phyloP scores from a whole-genome alignment of 257 asterid species.

The Agastache rugosa region DNA sequence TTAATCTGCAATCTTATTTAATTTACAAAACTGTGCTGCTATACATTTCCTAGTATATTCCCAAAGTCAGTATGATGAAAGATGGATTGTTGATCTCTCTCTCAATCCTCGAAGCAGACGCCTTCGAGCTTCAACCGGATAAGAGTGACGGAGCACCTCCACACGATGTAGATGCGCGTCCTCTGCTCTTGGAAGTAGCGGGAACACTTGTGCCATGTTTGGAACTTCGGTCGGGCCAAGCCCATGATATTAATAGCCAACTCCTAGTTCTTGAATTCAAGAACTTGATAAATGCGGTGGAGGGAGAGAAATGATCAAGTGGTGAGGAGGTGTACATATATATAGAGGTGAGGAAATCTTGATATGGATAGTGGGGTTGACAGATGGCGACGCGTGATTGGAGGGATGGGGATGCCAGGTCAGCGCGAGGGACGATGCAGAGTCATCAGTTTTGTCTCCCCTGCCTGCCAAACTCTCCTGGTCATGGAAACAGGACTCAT shows the following conservation, averaged over 20 bases:
- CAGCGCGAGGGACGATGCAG: slow-evolving; percentile 46
- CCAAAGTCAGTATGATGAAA: not conserved
- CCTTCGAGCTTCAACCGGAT: slow-evolving; percentile 61
- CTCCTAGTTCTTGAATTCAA: not conserved
- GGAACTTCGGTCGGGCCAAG: slow-evolving; percentile 42
- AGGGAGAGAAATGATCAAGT: not conserved
- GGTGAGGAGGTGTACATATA: not conserved
- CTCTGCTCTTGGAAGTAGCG: slow-evolving; percentile 76
- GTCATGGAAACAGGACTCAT: slow-evolving; percentile 35
- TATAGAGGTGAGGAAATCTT: slow-evolving; percentile 6
- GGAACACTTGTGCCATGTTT: slow-evolving; percentile 62
- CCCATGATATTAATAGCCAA: slow-evolving; percentile 47
- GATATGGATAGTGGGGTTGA: not conserved
- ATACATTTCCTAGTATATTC: slow-evolving; percentile 6
- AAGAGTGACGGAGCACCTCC: slow-evolving; percentile 78
- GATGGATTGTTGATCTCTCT: slow-evolving; percentile 3
- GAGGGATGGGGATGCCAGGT: not conserved
- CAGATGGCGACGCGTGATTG: not conserved
- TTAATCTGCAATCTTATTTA: slow-evolving; percentile 22
- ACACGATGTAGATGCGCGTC: slow-evolving; percentile 75
- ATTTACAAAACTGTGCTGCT: slow-evolving; percentile 32
- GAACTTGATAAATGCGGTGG: not conserved
- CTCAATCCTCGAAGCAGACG: slow-evolving; percentile 44
- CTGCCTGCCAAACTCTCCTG: slow-evolving; percentile 44
- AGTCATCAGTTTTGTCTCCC: slow-evolving; percentile 50